Conservation (phyloP, 2,329 filamentous ascomycete species). For the Talaromyces pinophilus region DNA sequence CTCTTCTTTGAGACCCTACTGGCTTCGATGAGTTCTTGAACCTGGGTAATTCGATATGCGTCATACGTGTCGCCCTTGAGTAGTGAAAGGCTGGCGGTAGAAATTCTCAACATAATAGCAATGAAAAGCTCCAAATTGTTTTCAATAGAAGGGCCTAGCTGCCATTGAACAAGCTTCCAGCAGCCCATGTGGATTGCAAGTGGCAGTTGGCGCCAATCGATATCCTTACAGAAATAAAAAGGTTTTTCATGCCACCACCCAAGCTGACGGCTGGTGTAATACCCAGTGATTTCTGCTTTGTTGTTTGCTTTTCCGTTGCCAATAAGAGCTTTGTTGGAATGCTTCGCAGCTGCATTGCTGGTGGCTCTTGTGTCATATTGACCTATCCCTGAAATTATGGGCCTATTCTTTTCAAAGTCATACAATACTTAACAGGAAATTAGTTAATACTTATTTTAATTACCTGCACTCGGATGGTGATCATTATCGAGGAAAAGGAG, state of each 20-base stretch:
- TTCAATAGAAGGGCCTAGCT: neutral
- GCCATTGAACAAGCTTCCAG: constrained; percentile 11
- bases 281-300: neutral
- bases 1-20: neutral
- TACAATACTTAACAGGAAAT: neutral
- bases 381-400: constrained; percentile 1
- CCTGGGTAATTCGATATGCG: neutral
- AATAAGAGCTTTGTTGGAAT: constrained; percentile 6
- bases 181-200: constrained; percentile 13
- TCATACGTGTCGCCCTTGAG: neutral
- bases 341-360: neutral
- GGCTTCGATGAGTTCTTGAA: neutral
- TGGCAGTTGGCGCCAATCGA: neutral
- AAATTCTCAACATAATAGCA: neutral
- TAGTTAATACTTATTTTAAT: neutral
- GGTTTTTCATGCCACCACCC: neutral
- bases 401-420: neutral
- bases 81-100: neutral
- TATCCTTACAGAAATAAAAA: too few species aligned
- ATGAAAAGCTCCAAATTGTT: neutral
- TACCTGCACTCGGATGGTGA: too few species aligned
- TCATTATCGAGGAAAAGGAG: neutral
- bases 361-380: neutral
- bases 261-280: neutral
- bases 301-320: neutral